Base-by-base conservation (phyloP, 768 basidiomycete species). In the Suillus subaureus region DNA sequence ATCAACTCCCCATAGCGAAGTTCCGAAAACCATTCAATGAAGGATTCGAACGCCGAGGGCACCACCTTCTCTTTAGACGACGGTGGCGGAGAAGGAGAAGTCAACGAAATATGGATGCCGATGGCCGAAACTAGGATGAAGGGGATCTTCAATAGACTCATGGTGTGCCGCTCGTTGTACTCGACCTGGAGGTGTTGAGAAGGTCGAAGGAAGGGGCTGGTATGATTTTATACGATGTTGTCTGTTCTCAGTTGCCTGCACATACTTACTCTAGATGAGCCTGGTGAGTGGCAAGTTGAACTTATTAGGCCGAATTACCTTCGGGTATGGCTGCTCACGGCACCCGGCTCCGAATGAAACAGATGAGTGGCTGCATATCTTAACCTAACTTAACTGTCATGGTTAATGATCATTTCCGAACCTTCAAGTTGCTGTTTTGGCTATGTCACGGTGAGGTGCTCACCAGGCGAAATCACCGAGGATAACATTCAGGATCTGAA, bases 101-200 rank as follows among this genome's bases (percentile, higher is more conserved):
- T 71, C 31, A 74, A 73, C 7, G 74, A 67, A n/a, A 66, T 18
- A n/a, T 75, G 73, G 63, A 74, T 73, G 47, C 74, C 70, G 66
- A 70, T 71, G 7, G 72, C 23, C 16, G 71, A 73, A 3, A 67
- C 63, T 23, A 73, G 31, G 49, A 74, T 70, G 18, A 76, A 66
- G 23, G 70, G 40, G 21, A 63, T n/a, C 49, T 76, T 74, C 61
- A 64, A 43, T 39, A 70, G 31, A 8, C 67, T 63, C 71, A 75
- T 49, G n/a, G n/a, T 47, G 21, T 21, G 7, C 18, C 2, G 18
- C 21, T n/a, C n/a, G n/a, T n/a, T 45, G 43, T 21, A 6, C n/a
- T 47, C 21, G 42, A 9, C 42, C 18, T 43, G 42, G 42, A 43
- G 18, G 42, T 7, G 40, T 16, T 40, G 13, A 1, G 42, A 43